phyloP scores from a whole-genome alignment of 805 yeast genomes.

The Saturnispora diversa region DNA sequence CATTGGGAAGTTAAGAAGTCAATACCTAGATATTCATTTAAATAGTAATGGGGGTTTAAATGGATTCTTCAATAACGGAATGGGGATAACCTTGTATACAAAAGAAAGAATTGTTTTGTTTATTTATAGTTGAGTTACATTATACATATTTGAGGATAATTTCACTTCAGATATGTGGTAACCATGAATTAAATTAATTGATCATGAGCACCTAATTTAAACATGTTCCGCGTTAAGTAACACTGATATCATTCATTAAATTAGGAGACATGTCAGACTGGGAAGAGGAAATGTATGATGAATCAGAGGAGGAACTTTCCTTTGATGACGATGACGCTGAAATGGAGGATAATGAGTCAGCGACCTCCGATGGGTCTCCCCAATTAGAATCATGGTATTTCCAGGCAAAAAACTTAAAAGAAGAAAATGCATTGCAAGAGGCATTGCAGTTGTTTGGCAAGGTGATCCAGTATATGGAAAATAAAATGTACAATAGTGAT shows the following conservation, averaged over 20 bases:
- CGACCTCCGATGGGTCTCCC: constrained; percentile 9
- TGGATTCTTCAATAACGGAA: too few species aligned
- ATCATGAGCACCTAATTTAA: too few species aligned
- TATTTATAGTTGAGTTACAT: too few species aligned
- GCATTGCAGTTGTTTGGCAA: constrained; percentile 23
- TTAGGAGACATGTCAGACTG: constrained; percentile 35
- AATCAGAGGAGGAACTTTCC: constrained; percentile 28
- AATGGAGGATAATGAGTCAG: constrained; percentile 8
- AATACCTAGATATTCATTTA: not conserved
- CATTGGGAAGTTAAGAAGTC: constrained; percentile 11
- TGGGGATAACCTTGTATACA: too few species aligned
- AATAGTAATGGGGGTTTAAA: too few species aligned
- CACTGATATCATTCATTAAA: not conserved
- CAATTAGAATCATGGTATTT: constrained; percentile 25
- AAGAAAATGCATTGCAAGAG: constrained; percentile 25
- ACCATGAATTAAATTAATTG: too few species aligned
- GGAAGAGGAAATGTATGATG: constrained; percentile 33
- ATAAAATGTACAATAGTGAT: constrained; percentile 1
- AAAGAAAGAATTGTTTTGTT: too few species aligned
- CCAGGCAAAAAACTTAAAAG: constrained; percentile 28
- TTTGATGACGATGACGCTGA: constrained; percentile 26
- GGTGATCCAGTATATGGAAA: constrained; percentile 14
- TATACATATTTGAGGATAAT: too few species aligned
- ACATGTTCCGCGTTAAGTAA: constrained; percentile 1
- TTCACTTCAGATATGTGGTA: too few species aligned